Base-by-base conservation (phyloP, 2,329 filamentous ascomycete species). In the Neocatenulostroma microsporum region DNA sequence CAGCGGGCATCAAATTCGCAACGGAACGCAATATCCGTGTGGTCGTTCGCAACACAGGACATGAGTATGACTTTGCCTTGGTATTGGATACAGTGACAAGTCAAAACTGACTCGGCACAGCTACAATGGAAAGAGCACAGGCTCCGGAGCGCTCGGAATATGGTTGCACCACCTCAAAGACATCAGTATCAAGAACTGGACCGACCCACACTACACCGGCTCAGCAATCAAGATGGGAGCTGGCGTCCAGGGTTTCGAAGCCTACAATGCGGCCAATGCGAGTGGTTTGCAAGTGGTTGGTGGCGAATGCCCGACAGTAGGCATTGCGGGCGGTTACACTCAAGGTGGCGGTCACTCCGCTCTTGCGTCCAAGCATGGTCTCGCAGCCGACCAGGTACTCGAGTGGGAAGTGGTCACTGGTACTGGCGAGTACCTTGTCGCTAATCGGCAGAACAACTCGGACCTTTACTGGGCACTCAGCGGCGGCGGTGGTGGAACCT, bases 381-480 rank as follows among this genome's bases (percentile, higher is more conserved):
- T 83, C 0, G 72, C 59, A 10, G 75, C 74, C 0, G 77, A 82
- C 44, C 69, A 81, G 33, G 66, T 70, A 0, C 61, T 82, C 2
- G 64, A 70, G 18, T 54, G 45, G 47, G 50, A 56, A 24, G 42
- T 58, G 1, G 63, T 81, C n/a, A 72, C 68, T 6, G 69, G 65
- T 0, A 50, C 54, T 12, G 74, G 76, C 2, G 40, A 63, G 12
- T 48, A 68, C n/a, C 43, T 77, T 2, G 67, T 55, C 2, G 74
- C 73, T 0, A 69, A 62, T 3, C 62, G 60, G 1, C 50, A 48
- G 0, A 42, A 68, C 21, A 72, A 80, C 44, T 39, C 61, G 0
- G 76, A 80, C 34, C 61, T 82, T 1, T 81, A 75, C 60, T 82
- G 76, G 77, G 78, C 77, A 1, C 56, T 80, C 1, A 63, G 64